phyloP scores from a whole-genome alignment of 805 yeast species.

The Isabelozyma rhagii region DNA sequence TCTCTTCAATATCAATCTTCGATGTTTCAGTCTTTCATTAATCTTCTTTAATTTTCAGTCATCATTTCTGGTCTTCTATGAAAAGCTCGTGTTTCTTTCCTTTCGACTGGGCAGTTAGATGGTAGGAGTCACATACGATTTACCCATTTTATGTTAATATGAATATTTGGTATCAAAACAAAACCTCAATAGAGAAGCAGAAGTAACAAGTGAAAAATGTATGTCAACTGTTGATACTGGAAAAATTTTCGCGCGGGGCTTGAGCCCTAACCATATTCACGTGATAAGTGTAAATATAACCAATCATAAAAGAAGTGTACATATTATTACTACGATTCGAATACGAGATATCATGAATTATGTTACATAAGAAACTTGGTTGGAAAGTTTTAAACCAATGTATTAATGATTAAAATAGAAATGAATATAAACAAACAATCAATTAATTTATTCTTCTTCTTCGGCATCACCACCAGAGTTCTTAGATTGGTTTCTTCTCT shows the following conservation, averaged over 20 bases:
- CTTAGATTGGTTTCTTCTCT: conserved; percentile 83
- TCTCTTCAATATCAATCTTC: too few species aligned
- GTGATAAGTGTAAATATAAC: background rate
- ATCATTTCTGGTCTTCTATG: too few species aligned
- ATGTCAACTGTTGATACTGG: background rate
- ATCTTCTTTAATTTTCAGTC: too few species aligned
- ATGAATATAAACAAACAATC: conserved; percentile 5
- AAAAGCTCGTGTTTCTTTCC: too few species aligned
- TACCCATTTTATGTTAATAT: conserved; percentile 24
- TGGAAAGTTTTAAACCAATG: conserved; percentile 6
- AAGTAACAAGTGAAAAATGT: background rate
- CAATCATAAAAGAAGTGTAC: background rate
- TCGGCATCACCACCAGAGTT: conserved; percentile 61
- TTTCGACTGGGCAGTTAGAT: background rate
- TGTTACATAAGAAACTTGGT: conserved; percentile 6
- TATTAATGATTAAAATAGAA: conserved; percentile 3
- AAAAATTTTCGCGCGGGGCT: background rate
- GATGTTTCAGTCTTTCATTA: too few species aligned
- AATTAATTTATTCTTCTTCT: conserved; percentile 64
- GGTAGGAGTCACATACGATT: conserved; percentile 21
- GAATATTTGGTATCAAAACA: background rate
- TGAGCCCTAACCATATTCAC: background rate
- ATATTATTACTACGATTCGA: too few species aligned
- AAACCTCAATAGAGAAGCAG: background rate
- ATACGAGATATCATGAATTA: background rate